A percentile compares a stretch with the other conserved stretches of the same genome.
Evolutionary conservation across 2,329 filamentous ascomycete genomes (phyloP).

Genomic region (Penicillium sp.): DNA sequence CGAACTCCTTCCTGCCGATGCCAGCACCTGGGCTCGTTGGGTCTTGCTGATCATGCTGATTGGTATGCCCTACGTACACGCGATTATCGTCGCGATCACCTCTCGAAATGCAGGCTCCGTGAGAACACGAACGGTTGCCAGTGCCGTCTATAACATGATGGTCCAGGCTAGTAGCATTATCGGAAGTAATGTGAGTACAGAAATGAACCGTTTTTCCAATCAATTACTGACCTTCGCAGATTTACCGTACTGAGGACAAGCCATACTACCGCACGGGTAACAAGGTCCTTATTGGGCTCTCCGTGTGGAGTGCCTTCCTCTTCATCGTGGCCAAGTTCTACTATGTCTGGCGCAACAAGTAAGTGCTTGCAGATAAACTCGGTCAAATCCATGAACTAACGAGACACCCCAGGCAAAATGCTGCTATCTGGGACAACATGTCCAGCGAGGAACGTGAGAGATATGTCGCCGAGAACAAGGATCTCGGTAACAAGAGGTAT

Average conservation of each 20-base stretch:
- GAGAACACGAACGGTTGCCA: conserved; percentile 45
- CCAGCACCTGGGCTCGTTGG: conserved; percentile 56
- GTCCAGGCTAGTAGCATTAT: conserved; percentile 47
- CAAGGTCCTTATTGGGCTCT: conserved; percentile 57
- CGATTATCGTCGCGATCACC: conserved; percentile 51
- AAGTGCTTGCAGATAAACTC: conserved; percentile 9
- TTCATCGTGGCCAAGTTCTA: conserved; percentile 50
- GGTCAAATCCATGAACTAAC: conserved; percentile 2
- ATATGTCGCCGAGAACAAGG: conserved; percentile 41
- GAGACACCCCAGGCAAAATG: conserved; percentile 28
- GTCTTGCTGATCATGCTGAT: conserved; percentile 55
- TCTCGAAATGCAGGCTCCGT: conserved; percentile 47
- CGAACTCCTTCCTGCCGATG: conserved; percentile 49
- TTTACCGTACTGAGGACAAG: conserved; percentile 57
- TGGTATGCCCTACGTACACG: conserved; percentile 61
- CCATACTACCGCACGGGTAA: conserved; percentile 62
- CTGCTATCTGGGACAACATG: conserved; percentile 44
- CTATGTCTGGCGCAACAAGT: conserved; percentile 45
- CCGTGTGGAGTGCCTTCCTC: conserved; percentile 50
- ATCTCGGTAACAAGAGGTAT: conserved; percentile 48
- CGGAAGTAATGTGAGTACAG: conserved; percentile 36
- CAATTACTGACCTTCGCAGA: conserved; percentile 37
- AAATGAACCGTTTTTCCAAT: neutral
- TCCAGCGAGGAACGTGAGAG: conserved; percentile 37
- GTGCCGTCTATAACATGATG: conserved; percentile 50